Evolutionary conservation across 1,139 yeast genomes (phyloP), one percentile per base, ranked within the genome.

Genomic region (Suhomyces panamericanus): DNA sequence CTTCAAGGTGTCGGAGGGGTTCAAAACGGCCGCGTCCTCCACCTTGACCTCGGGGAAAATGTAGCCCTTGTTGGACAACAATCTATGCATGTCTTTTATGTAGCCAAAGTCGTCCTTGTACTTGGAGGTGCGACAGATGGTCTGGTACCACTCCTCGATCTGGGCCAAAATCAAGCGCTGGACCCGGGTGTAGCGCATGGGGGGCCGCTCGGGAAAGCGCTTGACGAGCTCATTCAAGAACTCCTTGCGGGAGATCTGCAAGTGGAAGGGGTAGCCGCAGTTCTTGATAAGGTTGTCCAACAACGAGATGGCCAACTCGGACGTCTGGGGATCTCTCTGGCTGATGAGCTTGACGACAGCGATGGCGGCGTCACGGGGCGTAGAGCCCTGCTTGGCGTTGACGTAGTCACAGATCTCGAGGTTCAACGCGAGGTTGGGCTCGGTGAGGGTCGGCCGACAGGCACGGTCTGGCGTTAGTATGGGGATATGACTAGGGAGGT

Each of bases 111-210:
- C 99, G 39, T 90, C 96, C 63, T 88, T 89, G 64, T 93, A 87
- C 59, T 88, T 80, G 32, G 96, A 83, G 43, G 95, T 89, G 58
- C 86, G 84, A 67, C 98, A 93, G 47, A 93, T 81, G 1, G 99
- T 93, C 64, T 89, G 96, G 63, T 88, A 85, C 99, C 99, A 93
- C 66, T 93, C 98, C 65, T 93, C 96, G 58, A 93, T 86, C 46
- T 91, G 90, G 47, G 95, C 93, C 61, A 93, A 77, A 51, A 93
- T 83, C 56, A 90, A 75, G 59, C 90, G 73, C 63, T 93, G 98
- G 16, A 89, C 85, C 53, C 93, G 76, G 17, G 95, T 75, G 64
- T 88, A 90, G 33, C 93, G 79, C 52, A 85, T 69, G 2, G 98
- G 96, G 3, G 99, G 99, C 60, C 90, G 81, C 62, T 91, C 98